Base-by-base conservation (phyloP, 129 eudicot species). In the Solidago caesia region DNA sequence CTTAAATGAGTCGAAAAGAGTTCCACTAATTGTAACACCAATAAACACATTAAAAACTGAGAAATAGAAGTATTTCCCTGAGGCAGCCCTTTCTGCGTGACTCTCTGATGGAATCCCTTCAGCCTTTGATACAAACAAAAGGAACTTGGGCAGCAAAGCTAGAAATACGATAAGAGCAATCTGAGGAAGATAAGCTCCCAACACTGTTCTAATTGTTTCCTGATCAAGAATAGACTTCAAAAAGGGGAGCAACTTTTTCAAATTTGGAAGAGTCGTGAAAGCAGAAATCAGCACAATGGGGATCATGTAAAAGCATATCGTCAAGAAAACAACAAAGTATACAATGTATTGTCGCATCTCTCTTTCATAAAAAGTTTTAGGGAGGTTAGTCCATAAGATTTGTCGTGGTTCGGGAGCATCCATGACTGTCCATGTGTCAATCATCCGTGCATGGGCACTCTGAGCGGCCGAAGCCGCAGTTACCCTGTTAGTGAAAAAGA, bases 181-280 rank as follows among this genome's bases (percentile, higher is more conserved):
- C 79, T 94, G 99, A 55, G 99, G 99, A 43, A 94, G 85, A 78
- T 75, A 94, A 13, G 99, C 99, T 72, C 86, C 89, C 63, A 94
- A 78, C 5, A 88, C 91, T 15, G 97, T 91, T 76, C 72, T 85
- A 41, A 94, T 16, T 1, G 46, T 67, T 1, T 1, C 51, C 45
- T 61, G 58, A 48, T 89, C 80, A 3, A 94, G 79, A 56, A 91
- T 49, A 8, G 90, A 84, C 82, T 84, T 85, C 63, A 87, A 67
- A 80, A 94, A 94, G 1, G 99, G 97, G 8, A 88, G 82, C 59
- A 87, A 43, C 76, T 94, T 91, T 79, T 26, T 64, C 75, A 94
- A 74, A 80, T 94, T 90, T 0, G 76, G 70, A 33, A 94, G 71
- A 21, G 97, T 91, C 4, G 99, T 94, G 44, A 94, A 82, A 6